Percentiles rank a stretch among this genome's conserved stretches.
These are phyloP conservation scores for Tylopilus plumbeoviolaceoides DNA, from an alignment of 768 basidiomycete genomes.

Conservation along the genomic window DNA sequence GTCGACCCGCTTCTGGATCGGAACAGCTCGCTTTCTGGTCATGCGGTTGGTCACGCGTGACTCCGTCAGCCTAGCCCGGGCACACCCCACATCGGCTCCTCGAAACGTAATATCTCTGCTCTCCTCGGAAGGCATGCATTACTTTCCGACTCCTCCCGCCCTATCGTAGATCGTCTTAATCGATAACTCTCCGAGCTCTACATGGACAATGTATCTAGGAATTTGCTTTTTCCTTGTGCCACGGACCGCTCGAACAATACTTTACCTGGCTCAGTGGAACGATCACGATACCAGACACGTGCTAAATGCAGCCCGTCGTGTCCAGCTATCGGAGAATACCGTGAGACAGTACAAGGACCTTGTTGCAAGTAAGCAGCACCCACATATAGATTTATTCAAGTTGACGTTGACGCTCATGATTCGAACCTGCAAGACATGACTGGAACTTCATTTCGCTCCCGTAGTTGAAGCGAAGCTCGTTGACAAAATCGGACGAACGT, in stretches of 20 bases:
- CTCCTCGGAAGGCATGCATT: too few species aligned
- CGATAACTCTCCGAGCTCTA: slow-evolving; percentile 11
- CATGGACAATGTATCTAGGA: slow-evolving; percentile 3
- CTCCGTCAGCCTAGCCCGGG: neutral
- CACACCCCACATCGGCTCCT: too few species aligned
- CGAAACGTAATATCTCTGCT: neutral
- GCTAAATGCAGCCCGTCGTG: neutral
- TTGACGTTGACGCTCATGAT: neutral
- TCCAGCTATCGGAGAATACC: slow-evolving; percentile 5
- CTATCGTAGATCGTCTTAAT: slow-evolving; percentile 14
- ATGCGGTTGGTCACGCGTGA: slow-evolving; percentile 15
- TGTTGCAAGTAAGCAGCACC: too few species aligned
- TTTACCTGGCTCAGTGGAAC: neutral
- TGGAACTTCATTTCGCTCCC: too few species aligned
- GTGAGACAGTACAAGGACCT: neutral
- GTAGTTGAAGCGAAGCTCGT: neutral
- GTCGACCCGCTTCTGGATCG: slow-evolving; percentile 8
- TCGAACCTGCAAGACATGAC: neutral
- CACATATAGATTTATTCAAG: neutral
- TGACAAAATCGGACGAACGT: neutral
- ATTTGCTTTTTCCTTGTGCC: neutral
- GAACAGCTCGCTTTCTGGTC: slow-evolving; percentile 6
- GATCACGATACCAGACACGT: neutral
- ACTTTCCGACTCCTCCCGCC: slow-evolving; percentile 10
- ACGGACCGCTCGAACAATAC: neutral